Evolutionary conservation across 164 flowering plant species (phyloP).

Genomic region (Cinnamomum micranthum): DNA sequence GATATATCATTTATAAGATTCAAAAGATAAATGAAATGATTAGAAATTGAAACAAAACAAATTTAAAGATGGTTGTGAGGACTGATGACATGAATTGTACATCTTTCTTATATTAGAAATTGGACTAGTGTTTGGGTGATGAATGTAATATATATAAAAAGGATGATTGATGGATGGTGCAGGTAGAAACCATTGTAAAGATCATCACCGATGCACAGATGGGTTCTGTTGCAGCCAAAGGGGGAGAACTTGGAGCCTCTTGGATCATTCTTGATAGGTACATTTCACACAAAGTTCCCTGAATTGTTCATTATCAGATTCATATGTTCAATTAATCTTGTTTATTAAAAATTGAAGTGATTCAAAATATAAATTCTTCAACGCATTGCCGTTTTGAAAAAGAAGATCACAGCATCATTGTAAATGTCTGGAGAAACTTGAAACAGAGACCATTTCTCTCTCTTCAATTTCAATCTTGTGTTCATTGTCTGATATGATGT

Average conservation of each 20-base stretch:
- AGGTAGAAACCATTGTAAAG: constrained; percentile 30
- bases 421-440: too few species aligned
- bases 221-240: constrained; percentile 26
- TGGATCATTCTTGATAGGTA: constrained; percentile 42
- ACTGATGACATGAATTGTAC: not conserved
- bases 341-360: too few species aligned
- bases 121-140: not conserved
- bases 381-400: too few species aligned
- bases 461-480: not conserved
- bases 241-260: constrained; percentile 29
- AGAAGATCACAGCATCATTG: too few species aligned
- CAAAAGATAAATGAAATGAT: not conserved
- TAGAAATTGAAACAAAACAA: too few species aligned
- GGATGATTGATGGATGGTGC: not conserved
- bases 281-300: not conserved
- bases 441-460: too few species aligned
- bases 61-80: not conserved
- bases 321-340: not conserved
- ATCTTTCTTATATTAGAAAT: not conserved
- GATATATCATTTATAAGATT: not conserved
- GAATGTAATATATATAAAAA: not conserved
- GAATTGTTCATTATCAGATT: not conserved
- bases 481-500: not conserved
- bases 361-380: too few species aligned
- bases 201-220: constrained; percentile 17